phyloP scores from a whole-genome alignment of 2,329 filamentous ascomycete genomes.

The Pezicula carpinea region DNA sequence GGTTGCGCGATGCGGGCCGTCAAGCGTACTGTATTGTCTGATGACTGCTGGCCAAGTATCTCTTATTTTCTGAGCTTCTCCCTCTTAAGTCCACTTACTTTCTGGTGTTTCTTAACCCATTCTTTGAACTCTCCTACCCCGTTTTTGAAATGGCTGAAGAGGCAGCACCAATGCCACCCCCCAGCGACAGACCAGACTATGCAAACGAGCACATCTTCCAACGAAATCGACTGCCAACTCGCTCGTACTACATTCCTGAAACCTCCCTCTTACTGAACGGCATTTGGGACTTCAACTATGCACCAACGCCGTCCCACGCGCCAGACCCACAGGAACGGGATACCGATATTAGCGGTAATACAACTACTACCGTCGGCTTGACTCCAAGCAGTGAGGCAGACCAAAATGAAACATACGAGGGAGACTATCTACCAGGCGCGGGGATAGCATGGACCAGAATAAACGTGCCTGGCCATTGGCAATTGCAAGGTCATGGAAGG shows the following conservation, averaged over 20 bases:
- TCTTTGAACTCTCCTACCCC: too few relatives aligned
- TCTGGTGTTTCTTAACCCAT: background rate
- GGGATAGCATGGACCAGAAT: slow-evolving; percentile 31
- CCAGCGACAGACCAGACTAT: slow-evolving; percentile 36
- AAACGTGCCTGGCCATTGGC: slow-evolving; percentile 64
- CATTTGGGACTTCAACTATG: slow-evolving; percentile 51
- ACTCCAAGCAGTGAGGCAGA: background rate
- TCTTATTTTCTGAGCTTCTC: background rate
- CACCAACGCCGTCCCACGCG: slow-evolving; percentile 39
- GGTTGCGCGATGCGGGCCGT: too few relatives aligned
- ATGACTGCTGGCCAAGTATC: too few relatives aligned
- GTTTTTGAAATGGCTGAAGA: slow-evolving; percentile 1
- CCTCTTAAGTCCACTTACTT: background rate
- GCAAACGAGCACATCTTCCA: slow-evolving; percentile 46
- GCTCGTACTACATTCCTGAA: slow-evolving; percentile 48
- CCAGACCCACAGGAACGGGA: slow-evolving; percentile 31
- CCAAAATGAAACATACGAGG: background rate
- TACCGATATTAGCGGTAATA: slow-evolving; percentile 18
- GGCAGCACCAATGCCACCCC: background rate
- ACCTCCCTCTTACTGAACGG: slow-evolving; percentile 49
- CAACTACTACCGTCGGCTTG: slow-evolving; percentile 5
- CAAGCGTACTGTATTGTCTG: too few relatives aligned
- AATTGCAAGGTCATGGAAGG: slow-evolving; percentile 60
- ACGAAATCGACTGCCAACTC: slow-evolving; percentile 47
- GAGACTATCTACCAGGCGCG: slow-evolving; percentile 1